A percentile compares a stretch with the other conserved stretches of the same genome.
Evolutionary conservation across 2,329 filamentous ascomycete genomes (phyloP).

Genomic region (Stagonosporopsis rhizophila): DNA sequence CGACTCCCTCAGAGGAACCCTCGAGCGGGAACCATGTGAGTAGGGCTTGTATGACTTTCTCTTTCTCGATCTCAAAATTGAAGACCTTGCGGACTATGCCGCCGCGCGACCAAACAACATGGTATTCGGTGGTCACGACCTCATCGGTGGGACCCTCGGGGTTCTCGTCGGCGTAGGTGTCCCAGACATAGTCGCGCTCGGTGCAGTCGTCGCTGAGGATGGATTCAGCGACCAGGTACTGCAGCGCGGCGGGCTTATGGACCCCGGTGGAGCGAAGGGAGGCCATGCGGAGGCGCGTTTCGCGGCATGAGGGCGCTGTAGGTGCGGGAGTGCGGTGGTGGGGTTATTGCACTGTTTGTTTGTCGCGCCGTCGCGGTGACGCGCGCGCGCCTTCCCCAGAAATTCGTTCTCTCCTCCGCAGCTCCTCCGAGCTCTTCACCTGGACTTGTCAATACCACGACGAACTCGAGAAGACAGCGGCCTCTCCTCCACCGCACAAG

Average conservation of each 20-base stretch:
- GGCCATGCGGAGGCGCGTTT: conserved; percentile 69
- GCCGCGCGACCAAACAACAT: conserved; percentile 89
- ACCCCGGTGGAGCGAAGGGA: conserved; percentile 88
- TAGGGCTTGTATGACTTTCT: conserved; percentile 83
- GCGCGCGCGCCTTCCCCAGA: conserved; percentile 29
- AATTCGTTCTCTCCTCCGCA: conserved; percentile 15
- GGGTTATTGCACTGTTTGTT: conserved; percentile 23
- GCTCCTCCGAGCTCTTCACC: conserved; percentile 24
- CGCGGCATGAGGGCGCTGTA: conserved; percentile 42
- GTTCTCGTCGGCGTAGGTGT: conserved; percentile 62
- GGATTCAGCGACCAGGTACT: conserved; percentile 81
- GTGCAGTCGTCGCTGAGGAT: conserved; percentile 74
- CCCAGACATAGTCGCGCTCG: conserved; percentile 76
- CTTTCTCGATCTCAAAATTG: conserved; percentile 84
- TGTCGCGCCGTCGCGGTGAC: conserved; percentile 30
- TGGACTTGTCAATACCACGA: background rate
- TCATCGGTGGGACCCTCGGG: conserved; percentile 72
- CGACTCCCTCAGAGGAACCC: conserved; percentile 26
- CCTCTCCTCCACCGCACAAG: background rate
- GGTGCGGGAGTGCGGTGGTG: conserved; percentile 13
- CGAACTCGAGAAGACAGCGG: background rate
- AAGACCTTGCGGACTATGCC: conserved; percentile 85
- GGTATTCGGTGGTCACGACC: conserved; percentile 74
- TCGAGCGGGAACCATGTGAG: conserved; percentile 77
- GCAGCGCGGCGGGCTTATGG: conserved; percentile 84